Evolutionary conservation across 2,329 filamentous ascomycete species (phyloP), one percentile per base, ranked within the genome.

Genomic region (Dactylella cylindrospora): DNA sequence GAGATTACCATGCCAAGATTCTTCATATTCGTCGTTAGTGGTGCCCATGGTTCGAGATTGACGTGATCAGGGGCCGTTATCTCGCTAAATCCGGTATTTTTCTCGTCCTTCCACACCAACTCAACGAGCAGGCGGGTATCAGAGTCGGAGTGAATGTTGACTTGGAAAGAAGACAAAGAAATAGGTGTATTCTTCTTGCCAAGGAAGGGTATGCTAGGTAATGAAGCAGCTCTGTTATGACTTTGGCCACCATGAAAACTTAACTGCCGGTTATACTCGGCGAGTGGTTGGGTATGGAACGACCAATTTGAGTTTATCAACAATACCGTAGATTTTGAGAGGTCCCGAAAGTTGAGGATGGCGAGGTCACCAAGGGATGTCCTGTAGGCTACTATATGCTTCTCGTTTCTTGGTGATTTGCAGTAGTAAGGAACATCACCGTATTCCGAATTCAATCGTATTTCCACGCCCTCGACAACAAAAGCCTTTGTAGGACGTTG

Each of bases 71-170:
- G 32, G 6, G 32, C 5, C 6, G 32, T 35, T 5, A 13, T 12
- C 15, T 9, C 5, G 13, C 26, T 13, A n/a, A 40, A 40, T 31
- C 15, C 28, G 3, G 31, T 35, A 3, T 44, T 39, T n/a, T 19
- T 9, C 7, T 28, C 15, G 12, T 17, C 12, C 5, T 8, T 12
- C 46, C 46, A 62, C 1, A 40, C 20, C 7, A 62, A 19, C 13
- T 62, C 57, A 1, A 54, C 8, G 2, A 62, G 29, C 7, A 40
- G n/a, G n/a, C n/a, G n/a, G n/a, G n/a, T n/a, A n/a, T 39, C 57
- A 35, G 50, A 62, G 25, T 62, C 57, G 22, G 33, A 39, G 13
- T 62, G 57, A 13, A 62, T 20, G 12, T 54, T 46, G 9, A 62
- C 25, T 3, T 39, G 31, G 17, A 62, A 62, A 12, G 23, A 36